Evolutionary conservation across 164 flowering plant genomes (phyloP).

Genomic region (Dillenia turbinata): DNA sequence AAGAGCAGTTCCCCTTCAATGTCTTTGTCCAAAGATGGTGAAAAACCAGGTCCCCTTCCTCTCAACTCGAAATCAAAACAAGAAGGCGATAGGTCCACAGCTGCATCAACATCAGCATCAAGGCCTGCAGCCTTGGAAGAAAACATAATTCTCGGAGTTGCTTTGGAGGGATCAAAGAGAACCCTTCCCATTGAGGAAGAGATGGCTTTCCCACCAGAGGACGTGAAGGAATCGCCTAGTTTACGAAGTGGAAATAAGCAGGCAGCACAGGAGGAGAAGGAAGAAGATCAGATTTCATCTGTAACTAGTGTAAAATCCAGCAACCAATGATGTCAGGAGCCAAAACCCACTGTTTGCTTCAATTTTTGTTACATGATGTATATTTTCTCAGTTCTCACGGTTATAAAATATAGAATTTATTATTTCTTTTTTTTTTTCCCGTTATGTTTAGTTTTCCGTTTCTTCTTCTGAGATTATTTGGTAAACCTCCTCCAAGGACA

Average conservation of each 20-base stretch:
- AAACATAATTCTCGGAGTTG: slow-evolving; percentile 65
- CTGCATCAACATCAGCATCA: slow-evolving; percentile 21
- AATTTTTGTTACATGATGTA: too few relatives aligned
- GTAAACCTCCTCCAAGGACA: too few relatives aligned
- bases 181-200: slow-evolving; percentile 90
- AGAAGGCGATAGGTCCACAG: slow-evolving; percentile 29
- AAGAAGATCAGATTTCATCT: slow-evolving; percentile 28
- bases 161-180: slow-evolving; percentile 63
- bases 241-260: slow-evolving; percentile 31
- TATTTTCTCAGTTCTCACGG: too few relatives aligned
- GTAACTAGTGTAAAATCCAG: slow-evolving; percentile 22
- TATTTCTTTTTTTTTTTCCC: not conserved
- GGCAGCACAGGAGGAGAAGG: slow-evolving; percentile 37
- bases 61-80: slow-evolving; percentile 20
- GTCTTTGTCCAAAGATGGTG: slow-evolving; percentile 15
- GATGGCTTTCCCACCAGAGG: slow-evolving; percentile 29
- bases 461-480: too few relatives aligned
- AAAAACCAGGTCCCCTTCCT: slow-evolving; percentile 18
- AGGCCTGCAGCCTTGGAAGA: slow-evolving; percentile 41
- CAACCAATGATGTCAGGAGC: slow-evolving; percentile 30
- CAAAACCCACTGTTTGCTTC: slow-evolving; percentile 7
- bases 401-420: not conserved
- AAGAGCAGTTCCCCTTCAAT: slow-evolving; percentile 11
- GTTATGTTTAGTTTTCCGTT: not conserved
- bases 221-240: slow-evolving; percentile 52